phyloP scores from a whole-genome alignment of 1,284 basidiomycete species.

The Pseudozyma hubeiensis region DNA sequence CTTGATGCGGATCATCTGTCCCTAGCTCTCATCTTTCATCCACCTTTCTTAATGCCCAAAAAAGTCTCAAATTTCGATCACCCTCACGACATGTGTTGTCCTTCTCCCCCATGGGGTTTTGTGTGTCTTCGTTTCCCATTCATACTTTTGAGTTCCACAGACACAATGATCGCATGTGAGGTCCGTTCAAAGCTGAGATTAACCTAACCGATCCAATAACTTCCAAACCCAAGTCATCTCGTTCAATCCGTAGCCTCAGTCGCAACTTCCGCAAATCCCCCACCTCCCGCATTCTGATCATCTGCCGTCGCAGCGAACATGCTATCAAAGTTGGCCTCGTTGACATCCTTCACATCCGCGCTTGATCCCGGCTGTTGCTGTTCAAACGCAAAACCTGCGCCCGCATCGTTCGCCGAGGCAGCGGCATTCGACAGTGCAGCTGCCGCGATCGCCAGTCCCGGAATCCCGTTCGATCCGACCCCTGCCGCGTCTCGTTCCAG shows the following conservation, averaged over 20 bases:
- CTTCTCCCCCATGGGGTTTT: no score
- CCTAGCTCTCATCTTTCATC: no score
- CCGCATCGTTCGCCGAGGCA: conserved; percentile 14
- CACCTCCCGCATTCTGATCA: conserved; percentile 3
- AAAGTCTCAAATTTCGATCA: no score
- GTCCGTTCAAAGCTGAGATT: no score
- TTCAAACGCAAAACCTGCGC: conserved; percentile 5
- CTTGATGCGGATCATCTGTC: no score
- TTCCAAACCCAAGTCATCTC: no score
- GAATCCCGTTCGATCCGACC: conserved; percentile 26
- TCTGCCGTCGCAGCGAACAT: conserved; percentile 18
- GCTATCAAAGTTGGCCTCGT: conserved; percentile 11
- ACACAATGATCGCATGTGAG: no score
- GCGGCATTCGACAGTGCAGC: conserved; percentile 46
- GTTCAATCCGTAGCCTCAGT: conserved; percentile 1
- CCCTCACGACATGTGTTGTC: no score
- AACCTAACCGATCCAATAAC: no score
- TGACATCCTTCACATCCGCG: conserved; percentile 9
- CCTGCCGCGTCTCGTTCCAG: conserved; percentile 25
- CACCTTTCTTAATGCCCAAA: no score
- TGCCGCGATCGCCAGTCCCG: conserved; percentile 41
- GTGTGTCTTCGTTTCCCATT: no score
- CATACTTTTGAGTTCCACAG: no score
- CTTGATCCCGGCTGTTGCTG: not conserved
- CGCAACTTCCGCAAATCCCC: not conserved